Evolutionary conservation across 169 alveolate genomes (phyloP).

Genomic region (Plasmodium relictum): DNA sequence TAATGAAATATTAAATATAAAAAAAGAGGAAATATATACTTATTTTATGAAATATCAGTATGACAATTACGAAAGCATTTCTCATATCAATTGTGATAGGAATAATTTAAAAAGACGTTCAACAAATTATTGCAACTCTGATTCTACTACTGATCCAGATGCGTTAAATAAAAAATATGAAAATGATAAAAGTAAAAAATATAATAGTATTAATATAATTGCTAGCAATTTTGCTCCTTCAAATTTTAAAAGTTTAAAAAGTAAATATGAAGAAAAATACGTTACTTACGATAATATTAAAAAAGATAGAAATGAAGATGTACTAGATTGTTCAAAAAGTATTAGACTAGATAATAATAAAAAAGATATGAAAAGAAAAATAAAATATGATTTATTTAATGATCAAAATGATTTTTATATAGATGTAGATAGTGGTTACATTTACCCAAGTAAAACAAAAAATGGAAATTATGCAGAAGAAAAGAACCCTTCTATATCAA

Average conservation of each 20-base stretch:
- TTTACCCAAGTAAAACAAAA: not conserved
- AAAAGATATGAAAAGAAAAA: not conserved
- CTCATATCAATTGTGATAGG: not conserved
- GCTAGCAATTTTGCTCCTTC: not conserved
- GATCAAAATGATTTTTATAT: not conserved
- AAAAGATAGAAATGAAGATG: not conserved
- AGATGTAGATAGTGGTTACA: not conserved
- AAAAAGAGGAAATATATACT: conserved; percentile 50
- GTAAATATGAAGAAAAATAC: not conserved
- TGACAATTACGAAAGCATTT: not conserved
- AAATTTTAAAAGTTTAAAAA: not conserved
- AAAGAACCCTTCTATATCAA: not conserved
- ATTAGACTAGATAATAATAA: not conserved
- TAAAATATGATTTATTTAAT: not conserved
- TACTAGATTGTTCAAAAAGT: too few species aligned
- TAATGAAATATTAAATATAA: conserved; percentile 49
- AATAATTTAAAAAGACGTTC: not conserved
- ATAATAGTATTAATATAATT: not conserved
- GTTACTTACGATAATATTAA: not conserved
- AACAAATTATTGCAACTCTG: conserved; percentile 10
- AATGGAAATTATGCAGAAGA: not conserved
- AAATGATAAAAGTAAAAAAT: conserved; percentile 11
- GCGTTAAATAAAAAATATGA: not conserved
- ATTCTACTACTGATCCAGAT: conserved; percentile 19
- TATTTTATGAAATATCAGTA: conserved; percentile 31